Evolutionary conservation across 2,329 filamentous ascomycete species (phyloP).

Genomic region (Neoscytalidium dimidiatum): DNA sequence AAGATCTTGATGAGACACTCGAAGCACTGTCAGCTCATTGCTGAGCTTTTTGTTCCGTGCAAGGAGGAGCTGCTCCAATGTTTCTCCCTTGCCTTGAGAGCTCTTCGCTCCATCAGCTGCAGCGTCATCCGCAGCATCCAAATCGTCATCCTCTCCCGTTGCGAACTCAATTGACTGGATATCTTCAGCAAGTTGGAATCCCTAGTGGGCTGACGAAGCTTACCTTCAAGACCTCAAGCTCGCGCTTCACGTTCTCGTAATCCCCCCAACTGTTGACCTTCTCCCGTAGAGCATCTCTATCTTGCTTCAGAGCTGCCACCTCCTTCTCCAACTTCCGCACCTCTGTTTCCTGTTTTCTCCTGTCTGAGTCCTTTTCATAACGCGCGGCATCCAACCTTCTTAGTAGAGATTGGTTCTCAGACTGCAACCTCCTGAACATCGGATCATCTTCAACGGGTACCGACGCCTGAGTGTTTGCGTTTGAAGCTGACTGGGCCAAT

Average conservation of each 20-base stretch:
- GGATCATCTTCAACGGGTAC: constrained; percentile 83
- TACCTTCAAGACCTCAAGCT: constrained; percentile 88
- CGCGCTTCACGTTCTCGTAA: constrained; percentile 94
- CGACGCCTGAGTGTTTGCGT: constrained; percentile 62
- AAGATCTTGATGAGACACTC: constrained; percentile 91
- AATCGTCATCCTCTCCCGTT: constrained; percentile 72
- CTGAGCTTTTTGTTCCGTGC: constrained; percentile 95
- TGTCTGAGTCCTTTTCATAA: constrained; percentile 80
- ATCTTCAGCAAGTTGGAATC: constrained; percentile 21
- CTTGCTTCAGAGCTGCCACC: constrained; percentile 70
- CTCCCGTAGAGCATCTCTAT: constrained; percentile 75
- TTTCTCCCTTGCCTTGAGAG: constrained; percentile 67
- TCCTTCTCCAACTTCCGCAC: constrained; percentile 80
- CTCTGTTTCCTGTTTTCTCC: constrained; percentile 73
- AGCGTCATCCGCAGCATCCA: constrained; percentile 41
- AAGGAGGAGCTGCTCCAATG: constrained; percentile 85
- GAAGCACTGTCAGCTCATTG: constrained; percentile 88
- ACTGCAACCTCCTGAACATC: constrained; percentile 80
- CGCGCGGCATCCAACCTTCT: constrained; percentile 82
- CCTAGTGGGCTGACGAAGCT: constrained; percentile 16
- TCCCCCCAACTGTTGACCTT: constrained; percentile 90
- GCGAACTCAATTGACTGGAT: constrained; percentile 87
- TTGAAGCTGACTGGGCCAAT: constrained; percentile 83
- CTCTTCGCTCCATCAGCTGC: constrained; percentile 49
- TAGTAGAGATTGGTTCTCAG: constrained; percentile 89